Percentiles rank a stretch among this genome's conserved stretches.
These are phyloP conservation scores for Phlebiopsis flavidoalba DNA, from an alignment of 768 basidiomycete species.

Conservation along the genomic window DNA sequence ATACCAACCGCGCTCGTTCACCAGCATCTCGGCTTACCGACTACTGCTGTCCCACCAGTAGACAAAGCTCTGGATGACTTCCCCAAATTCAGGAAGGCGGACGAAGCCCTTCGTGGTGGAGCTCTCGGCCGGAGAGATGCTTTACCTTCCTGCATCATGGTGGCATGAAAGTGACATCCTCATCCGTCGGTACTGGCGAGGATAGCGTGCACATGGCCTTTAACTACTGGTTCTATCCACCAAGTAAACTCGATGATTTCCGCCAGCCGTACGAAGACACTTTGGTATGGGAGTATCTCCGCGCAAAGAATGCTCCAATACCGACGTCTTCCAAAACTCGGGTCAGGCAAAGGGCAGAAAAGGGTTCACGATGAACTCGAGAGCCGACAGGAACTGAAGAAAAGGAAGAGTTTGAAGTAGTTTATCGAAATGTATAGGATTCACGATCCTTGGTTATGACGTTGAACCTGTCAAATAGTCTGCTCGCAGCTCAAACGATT, in stretches of 20 bases:
- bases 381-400: background rate
- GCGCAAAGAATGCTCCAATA: constrained; percentile 3
- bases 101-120: constrained; percentile 23
- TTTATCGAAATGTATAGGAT: no score
- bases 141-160: constrained; percentile 29
- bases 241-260: constrained; percentile 20
- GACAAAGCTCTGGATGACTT: constrained; percentile 11
- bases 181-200: constrained; percentile 11
- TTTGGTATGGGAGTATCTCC: constrained; percentile 23
- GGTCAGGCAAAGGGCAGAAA: background rate
- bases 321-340: background rate
- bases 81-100: constrained; percentile 15
- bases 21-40: constrained; percentile 20
- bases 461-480: no score
- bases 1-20: constrained; percentile 25
- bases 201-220: constrained; percentile 26
- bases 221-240: constrained; percentile 31
- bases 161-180: constrained; percentile 29
- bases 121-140: constrained; percentile 26
- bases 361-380: background rate
- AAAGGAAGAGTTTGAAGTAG: background rate
- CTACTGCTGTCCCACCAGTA: constrained; percentile 16
- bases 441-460: no score
- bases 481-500: no score
- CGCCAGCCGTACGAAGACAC: constrained; percentile 23